Conservation (phyloP, 441 rosid species). For the Gossypium trilobum region DNA sequence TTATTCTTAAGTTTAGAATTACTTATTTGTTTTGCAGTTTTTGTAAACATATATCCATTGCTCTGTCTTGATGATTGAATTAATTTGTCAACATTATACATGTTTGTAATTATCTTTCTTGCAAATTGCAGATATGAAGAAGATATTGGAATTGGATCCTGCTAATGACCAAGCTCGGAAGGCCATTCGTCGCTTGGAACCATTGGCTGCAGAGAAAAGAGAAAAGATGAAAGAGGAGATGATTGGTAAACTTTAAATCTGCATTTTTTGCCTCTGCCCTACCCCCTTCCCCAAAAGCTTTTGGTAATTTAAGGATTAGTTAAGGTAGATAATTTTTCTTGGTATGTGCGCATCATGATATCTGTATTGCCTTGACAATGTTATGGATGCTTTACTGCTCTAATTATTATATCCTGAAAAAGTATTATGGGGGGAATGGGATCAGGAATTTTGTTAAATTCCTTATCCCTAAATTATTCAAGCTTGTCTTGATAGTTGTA, state of each 20-base stretch:
- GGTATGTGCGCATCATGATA: not conserved
- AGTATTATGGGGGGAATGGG: not conserved
- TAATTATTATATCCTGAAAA: not conserved
- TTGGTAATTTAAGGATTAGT: too few relatives aligned
- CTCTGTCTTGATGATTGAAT: not conserved
- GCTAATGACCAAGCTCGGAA: slow-evolving; percentile 64
- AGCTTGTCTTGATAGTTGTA: not conserved
- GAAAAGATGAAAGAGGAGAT: slow-evolving; percentile 97
- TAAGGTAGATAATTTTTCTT: not conserved
- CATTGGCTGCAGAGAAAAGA: slow-evolving; percentile 76
- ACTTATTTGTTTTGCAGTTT: not conserved
- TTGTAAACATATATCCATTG: not conserved
- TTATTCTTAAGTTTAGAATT: not conserved
- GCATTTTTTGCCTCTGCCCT: not conserved
- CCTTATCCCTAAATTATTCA: not conserved
- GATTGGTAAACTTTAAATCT: slow-evolving; percentile 48
- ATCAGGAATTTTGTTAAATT: not conserved
- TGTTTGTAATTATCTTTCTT: not conserved
- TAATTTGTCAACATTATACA: not conserved
- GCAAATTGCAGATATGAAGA: slow-evolving; percentile 57
- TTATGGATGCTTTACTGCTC: not conserved
- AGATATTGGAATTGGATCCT: slow-evolving; percentile 72
- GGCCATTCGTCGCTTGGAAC: slow-evolving; percentile 57
- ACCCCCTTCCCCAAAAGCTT: too few relatives aligned
- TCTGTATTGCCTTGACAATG: not conserved